Conservation (phyloP, 768 basidiomycete species). For the Suillus weaverae region DNA sequence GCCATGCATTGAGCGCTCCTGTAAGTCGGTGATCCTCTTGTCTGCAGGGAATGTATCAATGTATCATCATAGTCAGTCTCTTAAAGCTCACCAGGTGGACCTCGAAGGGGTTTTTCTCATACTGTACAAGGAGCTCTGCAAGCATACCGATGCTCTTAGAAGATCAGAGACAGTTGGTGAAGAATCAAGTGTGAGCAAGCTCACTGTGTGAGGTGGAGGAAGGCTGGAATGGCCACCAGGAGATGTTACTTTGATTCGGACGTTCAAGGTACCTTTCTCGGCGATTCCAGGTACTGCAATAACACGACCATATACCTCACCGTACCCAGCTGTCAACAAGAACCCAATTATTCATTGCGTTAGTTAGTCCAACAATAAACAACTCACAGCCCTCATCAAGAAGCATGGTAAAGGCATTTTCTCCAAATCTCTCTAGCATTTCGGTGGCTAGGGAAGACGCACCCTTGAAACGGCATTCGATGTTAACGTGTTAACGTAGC, state of each 20-base stretch:
- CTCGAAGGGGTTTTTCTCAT: constrained; percentile 65
- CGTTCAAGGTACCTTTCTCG: constrained; percentile 69
- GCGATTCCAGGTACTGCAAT: constrained; percentile 62
- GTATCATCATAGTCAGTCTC: constrained; percentile 18
- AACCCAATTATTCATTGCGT: background rate
- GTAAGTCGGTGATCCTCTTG: constrained; percentile 61
- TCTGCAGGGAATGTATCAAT: constrained; percentile 32
- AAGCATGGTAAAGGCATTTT: constrained; percentile 66
- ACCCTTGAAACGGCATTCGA: constrained; percentile 38
- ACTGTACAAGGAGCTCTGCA: constrained; percentile 62
- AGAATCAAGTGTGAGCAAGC: constrained; percentile 10
- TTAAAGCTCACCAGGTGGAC: constrained; percentile 44
- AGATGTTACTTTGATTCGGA: constrained; percentile 57
- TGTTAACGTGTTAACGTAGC: background rate
- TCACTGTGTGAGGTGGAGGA: constrained; percentile 73
- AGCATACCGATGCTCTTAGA: constrained; percentile 78
- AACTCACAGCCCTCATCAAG: constrained; percentile 82
- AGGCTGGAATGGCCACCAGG: constrained; percentile 81
- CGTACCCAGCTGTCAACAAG: constrained; percentile 1
- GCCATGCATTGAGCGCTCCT: constrained; percentile 64
- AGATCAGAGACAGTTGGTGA: constrained; percentile 3
- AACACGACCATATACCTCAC: constrained; percentile 16
- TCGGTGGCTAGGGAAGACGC: constrained; percentile 45
- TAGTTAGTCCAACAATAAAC: background rate
- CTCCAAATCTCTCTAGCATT: constrained; percentile 61